Conservation (phyloP, 1,284 basidiomycete species). For the Rhizoctonia solani region DNA sequence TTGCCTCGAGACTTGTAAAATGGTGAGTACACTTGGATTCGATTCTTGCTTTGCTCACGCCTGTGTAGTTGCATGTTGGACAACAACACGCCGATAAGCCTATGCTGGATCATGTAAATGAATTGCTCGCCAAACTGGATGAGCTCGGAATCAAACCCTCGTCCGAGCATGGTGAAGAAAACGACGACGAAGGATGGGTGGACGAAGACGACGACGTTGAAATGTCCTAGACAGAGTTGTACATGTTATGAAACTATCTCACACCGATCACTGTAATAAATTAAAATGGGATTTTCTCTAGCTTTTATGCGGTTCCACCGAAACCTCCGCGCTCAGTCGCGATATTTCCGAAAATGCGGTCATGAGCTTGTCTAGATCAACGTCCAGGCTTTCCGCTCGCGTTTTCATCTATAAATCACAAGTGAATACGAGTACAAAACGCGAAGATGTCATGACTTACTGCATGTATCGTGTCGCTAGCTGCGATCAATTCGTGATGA, state of each 20-base stretch:
- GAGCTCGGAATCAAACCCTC: constrained; percentile 69
- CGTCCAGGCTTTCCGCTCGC: constrained; percentile 78
- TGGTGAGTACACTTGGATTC: constrained; percentile 55
- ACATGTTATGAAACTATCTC: constrained; percentile 4
- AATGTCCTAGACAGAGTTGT: constrained; percentile 51
- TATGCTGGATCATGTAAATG: constrained; percentile 75
- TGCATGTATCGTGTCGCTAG: constrained; percentile 85
- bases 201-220: constrained; percentile 69
- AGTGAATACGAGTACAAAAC: background rate
- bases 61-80: constrained; percentile 65
- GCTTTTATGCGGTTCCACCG: constrained; percentile 49
- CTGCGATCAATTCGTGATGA: constrained; percentile 90
- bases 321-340: constrained; percentile 69
- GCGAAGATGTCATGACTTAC: constrained; percentile 51
- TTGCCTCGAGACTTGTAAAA: constrained; percentile 80
- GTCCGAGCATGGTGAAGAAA: constrained; percentile 56
- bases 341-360: constrained; percentile 84
- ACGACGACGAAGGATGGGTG: constrained; percentile 54
- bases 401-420: constrained; percentile 74
- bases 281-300: background rate
- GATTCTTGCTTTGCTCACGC: constrained; percentile 15
- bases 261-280: background rate
- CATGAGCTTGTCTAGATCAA: constrained; percentile 77
- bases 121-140: constrained; percentile 73
- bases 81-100: constrained; percentile 78